Percentiles rank a stretch among this genome's conserved stretches.
Evolutionary conservation across 257 asterid genomes (phyloP).

Genomic region (Nicotiana knightiana): DNA sequence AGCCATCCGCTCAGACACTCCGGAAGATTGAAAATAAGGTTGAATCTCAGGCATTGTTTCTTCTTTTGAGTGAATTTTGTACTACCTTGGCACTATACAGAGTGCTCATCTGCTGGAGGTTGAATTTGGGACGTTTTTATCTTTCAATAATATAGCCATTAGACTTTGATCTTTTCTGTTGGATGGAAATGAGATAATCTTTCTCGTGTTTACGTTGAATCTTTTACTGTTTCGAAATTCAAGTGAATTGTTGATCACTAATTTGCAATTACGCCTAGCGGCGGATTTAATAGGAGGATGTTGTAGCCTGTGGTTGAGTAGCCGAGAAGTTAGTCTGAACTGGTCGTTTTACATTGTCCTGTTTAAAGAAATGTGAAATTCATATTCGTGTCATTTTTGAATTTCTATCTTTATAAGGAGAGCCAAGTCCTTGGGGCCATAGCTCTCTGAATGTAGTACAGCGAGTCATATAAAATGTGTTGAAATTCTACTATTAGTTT

Average conservation of each 20-base stretch:
- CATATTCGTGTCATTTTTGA: not conserved
- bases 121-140: not conserved
- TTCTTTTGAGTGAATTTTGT: slow-evolving; percentile 3
- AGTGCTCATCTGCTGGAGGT: slow-evolving; percentile 5
- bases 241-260: not conserved
- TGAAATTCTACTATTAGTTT: no score
- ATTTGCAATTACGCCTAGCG: not conserved
- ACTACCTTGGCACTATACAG: slow-evolving; percentile 8
- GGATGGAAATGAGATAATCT: not conserved
- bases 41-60: not conserved
- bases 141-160: not conserved
- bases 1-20: slow-evolving; percentile 35
- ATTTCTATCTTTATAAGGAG: not conserved
- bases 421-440: not conserved
- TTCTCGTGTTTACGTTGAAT: not conserved
- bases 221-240: not conserved
- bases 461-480: not conserved
- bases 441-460: not conserved
- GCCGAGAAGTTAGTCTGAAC: not conserved
- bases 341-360: not conserved
- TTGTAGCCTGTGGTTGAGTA: not conserved
- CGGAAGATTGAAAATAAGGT: slow-evolving; percentile 20
- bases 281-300: no score
- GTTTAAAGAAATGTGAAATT: not conserved
- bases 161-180: not conserved